Percentiles rank a stretch among this genome's conserved stretches.
phyloP scores from a whole-genome alignment of 306 rosid genomes.

The Rosa lucieae region DNA sequence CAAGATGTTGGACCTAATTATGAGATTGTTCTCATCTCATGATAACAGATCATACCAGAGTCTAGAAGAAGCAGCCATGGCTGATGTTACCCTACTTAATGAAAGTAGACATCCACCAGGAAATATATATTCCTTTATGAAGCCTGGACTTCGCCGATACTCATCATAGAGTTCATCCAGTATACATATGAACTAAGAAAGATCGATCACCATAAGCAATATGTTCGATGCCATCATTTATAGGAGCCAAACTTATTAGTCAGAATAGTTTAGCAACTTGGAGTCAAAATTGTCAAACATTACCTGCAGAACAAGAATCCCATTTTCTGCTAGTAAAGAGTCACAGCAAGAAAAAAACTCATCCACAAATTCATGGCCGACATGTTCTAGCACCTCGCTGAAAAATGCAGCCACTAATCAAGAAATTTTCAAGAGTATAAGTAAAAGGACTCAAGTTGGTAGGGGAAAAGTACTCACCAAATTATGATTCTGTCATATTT shows the following conservation, averaged over 20 bases:
- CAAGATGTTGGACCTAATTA: not conserved
- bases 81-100: conserved; percentile 67
- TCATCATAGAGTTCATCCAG: conserved; percentile 70
- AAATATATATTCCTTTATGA: conserved; percentile 80
- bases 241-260: too few relatives aligned
- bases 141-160: conserved; percentile 67
- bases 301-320: conserved; percentile 76
- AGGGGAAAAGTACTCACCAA: conserved; percentile 44
- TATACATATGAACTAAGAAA: conserved; percentile 57
- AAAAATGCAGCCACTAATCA: conserved; percentile 12
- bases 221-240: too few relatives aligned
- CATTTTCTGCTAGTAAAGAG: conserved; percentile 63
- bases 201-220: conserved; percentile 23
- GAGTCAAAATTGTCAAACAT: not conserved
- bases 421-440: not conserved
- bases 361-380: conserved; percentile 14
- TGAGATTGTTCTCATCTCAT: not conserved
- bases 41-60: conserved; percentile 45
- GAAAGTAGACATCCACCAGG: conserved; percentile 83
- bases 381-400: conserved; percentile 86
- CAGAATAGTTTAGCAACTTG: too few relatives aligned
- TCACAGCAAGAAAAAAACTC: conserved; percentile 76
- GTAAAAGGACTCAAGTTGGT: not conserved
- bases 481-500: conserved; percentile 81
- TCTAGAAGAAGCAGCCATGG: conserved; percentile 61